A percentile compares a stretch with the other conserved stretches of the same genome.
phyloP scores from a whole-genome alignment of 1,284 basidiomycete genomes.

The Cutaneotrichosporon sp. region DNA sequence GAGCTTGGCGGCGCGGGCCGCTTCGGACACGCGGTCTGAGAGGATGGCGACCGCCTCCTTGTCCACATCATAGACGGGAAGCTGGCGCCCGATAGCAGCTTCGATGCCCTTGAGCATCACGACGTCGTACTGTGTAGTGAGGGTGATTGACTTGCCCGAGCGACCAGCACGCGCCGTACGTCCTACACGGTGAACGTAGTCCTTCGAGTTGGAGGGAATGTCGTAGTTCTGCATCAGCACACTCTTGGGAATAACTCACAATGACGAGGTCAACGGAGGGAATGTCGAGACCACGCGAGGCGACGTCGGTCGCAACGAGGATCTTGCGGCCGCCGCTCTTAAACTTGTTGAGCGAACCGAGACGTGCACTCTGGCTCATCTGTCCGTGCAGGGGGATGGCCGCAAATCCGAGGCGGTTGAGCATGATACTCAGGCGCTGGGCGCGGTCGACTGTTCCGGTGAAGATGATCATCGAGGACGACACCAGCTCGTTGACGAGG shows the following conservation, averaged over 20 bases:
- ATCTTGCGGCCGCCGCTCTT: constrained; percentile 95
- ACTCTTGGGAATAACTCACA: constrained; percentile 27
- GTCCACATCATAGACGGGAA: constrained; percentile 86
- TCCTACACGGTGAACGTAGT: constrained; percentile 98
- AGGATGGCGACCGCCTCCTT: constrained; percentile 86
- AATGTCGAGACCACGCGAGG: constrained; percentile 93
- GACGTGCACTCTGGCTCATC: constrained; percentile 85
- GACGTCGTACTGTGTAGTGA: constrained; percentile 98
- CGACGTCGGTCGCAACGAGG: constrained; percentile 95
- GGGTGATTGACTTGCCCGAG: constrained; percentile 89
- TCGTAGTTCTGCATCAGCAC: constrained; percentile 71
- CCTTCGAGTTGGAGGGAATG: constrained; percentile 96
- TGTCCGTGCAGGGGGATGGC: constrained; percentile 96
- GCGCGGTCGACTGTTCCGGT: constrained; percentile 95
- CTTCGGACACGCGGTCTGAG: constrained; percentile 86
- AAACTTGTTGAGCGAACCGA: constrained; percentile 95
- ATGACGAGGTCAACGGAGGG: constrained; percentile 95
- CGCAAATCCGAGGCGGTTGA: constrained; percentile 88
- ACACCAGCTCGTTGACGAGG: constrained; percentile 82
- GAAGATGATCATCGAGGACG: constrained; percentile 94
- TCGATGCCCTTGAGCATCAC: constrained; percentile 95
- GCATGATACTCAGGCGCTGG: constrained; percentile 81
- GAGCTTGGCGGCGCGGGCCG: constrained; percentile 73
- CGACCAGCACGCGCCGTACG: constrained; percentile 95
- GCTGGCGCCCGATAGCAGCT: constrained; percentile 84